Evolutionary conservation across 768 basidiomycete genomes (phyloP).

Genomic region (Russula abietina): DNA sequence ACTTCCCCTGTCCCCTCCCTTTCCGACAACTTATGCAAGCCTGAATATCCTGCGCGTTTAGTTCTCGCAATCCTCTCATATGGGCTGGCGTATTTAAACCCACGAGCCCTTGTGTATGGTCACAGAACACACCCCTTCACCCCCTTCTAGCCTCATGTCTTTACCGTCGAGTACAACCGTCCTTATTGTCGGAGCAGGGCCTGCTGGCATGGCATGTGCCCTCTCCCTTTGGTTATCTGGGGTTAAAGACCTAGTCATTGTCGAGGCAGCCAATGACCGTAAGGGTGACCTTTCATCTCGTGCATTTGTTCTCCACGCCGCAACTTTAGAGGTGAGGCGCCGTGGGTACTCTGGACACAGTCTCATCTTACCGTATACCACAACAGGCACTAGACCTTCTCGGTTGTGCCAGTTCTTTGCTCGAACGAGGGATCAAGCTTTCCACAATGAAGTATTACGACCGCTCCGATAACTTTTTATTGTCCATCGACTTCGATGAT

Average conservation of each 20-base stretch:
- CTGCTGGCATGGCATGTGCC: slow-evolving; percentile 43
- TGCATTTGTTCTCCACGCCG: slow-evolving; percentile 44
- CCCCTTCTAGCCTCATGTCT: slow-evolving; percentile 22
- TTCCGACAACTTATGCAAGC: slow-evolving; percentile 10
- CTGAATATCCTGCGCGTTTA: background rate
- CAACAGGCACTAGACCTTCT: slow-evolving; percentile 42
- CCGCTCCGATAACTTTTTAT: slow-evolving; percentile 28
- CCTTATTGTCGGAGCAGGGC: slow-evolving; percentile 48
- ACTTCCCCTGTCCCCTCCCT: background rate
- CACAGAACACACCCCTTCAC: background rate
- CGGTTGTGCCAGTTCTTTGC: slow-evolving; percentile 37
- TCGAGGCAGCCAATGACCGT: slow-evolving; percentile 36
- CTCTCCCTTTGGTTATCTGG: slow-evolving; percentile 42
- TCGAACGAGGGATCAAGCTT: slow-evolving; percentile 35
- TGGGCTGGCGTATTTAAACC: slow-evolving; percentile 5
- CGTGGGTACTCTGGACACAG: background rate
- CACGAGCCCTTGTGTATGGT: background rate
- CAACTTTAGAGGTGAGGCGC: slow-evolving; percentile 44
- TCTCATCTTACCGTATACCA: slow-evolving; percentile 33
- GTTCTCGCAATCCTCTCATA: background rate
- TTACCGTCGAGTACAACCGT: slow-evolving; percentile 37
- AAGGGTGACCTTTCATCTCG: slow-evolving; percentile 38
- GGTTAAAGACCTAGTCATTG: slow-evolving; percentile 38
- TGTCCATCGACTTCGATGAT: slow-evolving; percentile 30
- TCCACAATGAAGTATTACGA: slow-evolving; percentile 30